Evolutionary conservation across 106 monocot species (phyloP), one percentile per base, ranked within the genome.

Genomic region (Platanthera zijinensis): DNA sequence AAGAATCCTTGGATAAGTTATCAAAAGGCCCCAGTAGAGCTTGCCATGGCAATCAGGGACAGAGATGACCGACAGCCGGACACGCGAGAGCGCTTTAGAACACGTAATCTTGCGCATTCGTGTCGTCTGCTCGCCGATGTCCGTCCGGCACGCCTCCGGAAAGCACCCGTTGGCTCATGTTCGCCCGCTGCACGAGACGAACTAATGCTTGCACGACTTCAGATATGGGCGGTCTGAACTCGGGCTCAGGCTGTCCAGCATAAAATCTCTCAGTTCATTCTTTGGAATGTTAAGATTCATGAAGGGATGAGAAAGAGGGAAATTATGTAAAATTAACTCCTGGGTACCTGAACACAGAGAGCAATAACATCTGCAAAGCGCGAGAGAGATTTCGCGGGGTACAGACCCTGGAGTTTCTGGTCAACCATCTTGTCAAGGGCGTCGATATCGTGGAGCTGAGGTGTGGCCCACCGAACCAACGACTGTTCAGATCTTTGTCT

Each of bases 131-230:
- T 72, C 56, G 52, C 14, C 78, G 78, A 48, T n/a, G 17, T n/a
- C 5, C 39, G 5, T 78, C 69, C 8, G 54, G 69, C 18, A 61
- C 74, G 51, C 84, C 90, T 12, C 83, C 83, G 18, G 57, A 56
- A 11, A 83, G 78, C 78, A 85, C 70, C 69, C 85, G 85, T 76
- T 82, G 83, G 83, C 79, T 90, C 87, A 87, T 90, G 78, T 90
- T 90, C 14, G 87, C 82, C 67, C 85, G 82, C 74, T 88, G 87
- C 17, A 84, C 91, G 49, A 91, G 82, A n/a, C 86, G 85, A 46
- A 88, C 91, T 30, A 92, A 64, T 47, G 88, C 86, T 75, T 92
- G 86, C 19, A 88, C 91, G 50, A 91, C 91, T 73, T 90, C 90
- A 1, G 87, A 85, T 87, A 90, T 90, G 21, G 90, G 90, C 30